Evolutionary conservation across 2,329 filamentous ascomycete genomes (phyloP).

Genomic region (Botrytis porri): DNA sequence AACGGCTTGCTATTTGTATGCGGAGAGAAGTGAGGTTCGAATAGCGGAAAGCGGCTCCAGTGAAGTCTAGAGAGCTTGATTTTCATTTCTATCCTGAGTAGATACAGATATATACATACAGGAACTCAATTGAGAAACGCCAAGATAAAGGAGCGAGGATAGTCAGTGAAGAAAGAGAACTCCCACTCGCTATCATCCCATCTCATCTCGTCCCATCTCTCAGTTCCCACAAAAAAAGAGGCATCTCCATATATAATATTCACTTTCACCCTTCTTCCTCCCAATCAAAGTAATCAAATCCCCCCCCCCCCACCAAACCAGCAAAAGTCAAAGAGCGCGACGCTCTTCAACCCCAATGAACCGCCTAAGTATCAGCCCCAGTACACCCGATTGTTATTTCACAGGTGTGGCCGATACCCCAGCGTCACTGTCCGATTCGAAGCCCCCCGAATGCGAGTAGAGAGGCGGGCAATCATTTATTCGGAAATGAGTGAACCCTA

Average conservation of each 20-base stretch:
- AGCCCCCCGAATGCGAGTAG: background rate
- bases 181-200: background rate
- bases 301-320: background rate
- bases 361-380: background rate
- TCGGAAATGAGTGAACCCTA: background rate
- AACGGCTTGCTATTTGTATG: background rate
- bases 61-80: background rate
- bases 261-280: background rate
- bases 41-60: rapidly evolving
- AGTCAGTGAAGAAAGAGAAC: background rate
- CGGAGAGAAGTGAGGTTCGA: background rate
- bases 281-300: background rate
- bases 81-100: background rate
- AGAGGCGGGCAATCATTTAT: background rate
- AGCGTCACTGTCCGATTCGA: background rate
- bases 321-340: background rate
- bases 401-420: background rate
- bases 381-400: background rate
- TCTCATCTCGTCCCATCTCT: background rate
- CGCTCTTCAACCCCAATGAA: background rate
- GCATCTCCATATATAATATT: background rate
- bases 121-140: background rate
- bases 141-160: background rate
- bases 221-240: background rate
- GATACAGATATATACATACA: background rate